Percentiles rank a stretch among this genome's conserved stretches.
Evolutionary conservation across 208 protist genomes (phyloP).

Genomic region (Zelonia costaricensis): DNA sequence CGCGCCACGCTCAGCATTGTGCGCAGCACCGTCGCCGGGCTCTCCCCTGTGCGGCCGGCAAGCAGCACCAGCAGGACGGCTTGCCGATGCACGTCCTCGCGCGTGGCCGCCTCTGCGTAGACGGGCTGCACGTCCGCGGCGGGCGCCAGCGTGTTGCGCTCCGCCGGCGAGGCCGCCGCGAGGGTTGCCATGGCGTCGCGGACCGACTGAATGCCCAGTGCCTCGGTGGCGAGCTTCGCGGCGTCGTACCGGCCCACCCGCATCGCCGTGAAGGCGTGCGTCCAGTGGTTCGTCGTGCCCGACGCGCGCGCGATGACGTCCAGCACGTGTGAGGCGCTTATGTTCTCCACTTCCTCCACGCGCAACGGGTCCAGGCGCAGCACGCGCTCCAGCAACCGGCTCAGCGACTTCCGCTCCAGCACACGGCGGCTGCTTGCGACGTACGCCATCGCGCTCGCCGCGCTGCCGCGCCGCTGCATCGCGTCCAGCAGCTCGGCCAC

Average conservation of each 20-base stretch:
- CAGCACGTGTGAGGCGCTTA: conserved; percentile 49
- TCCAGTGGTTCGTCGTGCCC: conserved; percentile 54
- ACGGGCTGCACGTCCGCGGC: conserved; percentile 47
- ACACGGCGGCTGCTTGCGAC: conserved; percentile 59
- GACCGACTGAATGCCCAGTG: conserved; percentile 42
- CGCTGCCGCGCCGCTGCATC: conserved; percentile 43
- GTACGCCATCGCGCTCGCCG: conserved; percentile 51
- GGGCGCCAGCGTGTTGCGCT: conserved; percentile 39
- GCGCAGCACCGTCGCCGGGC: conserved; percentile 21
- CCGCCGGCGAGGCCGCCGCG: conserved; percentile 23
- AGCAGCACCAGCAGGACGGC: conserved; percentile 82
- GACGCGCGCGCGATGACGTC: conserved; percentile 46
- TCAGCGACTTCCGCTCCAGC: conserved; percentile 69
- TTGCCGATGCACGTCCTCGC: conserved; percentile 54
- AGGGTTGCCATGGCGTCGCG: conserved; percentile 32
- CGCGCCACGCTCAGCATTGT: conserved; percentile 34
- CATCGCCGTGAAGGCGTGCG: conserved; percentile 71
- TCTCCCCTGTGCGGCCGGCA: conserved; percentile 66
- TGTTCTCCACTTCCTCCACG: conserved; percentile 58
- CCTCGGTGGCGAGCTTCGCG: conserved; percentile 41
- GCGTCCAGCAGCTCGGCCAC: conserved; percentile 51
- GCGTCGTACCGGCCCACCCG: conserved; percentile 80
- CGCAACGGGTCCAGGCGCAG: conserved; percentile 52
- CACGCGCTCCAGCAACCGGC: conserved; percentile 39
- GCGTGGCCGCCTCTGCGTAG: conserved; percentile 62